These are phyloP conservation scores for Xylaria sp. DNA, from an alignment of 2,329 filamentous ascomycete genomes.

Conservation along the genomic window DNA sequence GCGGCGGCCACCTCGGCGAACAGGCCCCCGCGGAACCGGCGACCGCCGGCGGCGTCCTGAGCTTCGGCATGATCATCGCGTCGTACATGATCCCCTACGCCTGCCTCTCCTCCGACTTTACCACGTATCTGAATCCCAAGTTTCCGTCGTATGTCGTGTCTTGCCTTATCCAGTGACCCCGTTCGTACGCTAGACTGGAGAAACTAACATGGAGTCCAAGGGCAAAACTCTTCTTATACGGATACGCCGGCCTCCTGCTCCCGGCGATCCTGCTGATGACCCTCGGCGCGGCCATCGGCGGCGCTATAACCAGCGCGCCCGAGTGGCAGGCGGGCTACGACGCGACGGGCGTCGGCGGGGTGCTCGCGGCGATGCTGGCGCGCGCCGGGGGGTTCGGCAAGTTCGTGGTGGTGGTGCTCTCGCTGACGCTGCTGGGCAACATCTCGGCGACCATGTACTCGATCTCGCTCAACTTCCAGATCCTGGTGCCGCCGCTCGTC, in stretches of 20 bases:
- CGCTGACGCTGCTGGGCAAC: slow-evolving; percentile 61
- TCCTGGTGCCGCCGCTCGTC: slow-evolving; percentile 58
- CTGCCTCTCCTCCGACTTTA: slow-evolving; percentile 61
- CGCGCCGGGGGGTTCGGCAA: slow-evolving; percentile 63
- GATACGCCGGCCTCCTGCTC: slow-evolving; percentile 56
- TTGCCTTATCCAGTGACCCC: background rate
- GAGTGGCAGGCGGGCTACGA: slow-evolving; percentile 59
- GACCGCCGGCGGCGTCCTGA: slow-evolving; percentile 51
- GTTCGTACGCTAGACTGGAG: no score
- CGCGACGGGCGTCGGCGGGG: slow-evolving; percentile 57
- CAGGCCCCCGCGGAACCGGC: slow-evolving; percentile 49
- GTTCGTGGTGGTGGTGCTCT: slow-evolving; percentile 62
- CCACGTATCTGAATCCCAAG: slow-evolving; percentile 61
- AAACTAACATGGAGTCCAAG: slow-evolving; percentile 23
- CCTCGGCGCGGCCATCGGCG: slow-evolving; percentile 66
- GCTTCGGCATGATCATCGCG: slow-evolving; percentile 63
- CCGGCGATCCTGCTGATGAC: slow-evolving; percentile 63
- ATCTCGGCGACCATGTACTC: slow-evolving; percentile 63
- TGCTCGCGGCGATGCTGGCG: slow-evolving; percentile 61
- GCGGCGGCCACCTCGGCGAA: slow-evolving; percentile 51
- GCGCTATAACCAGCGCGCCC: slow-evolving; percentile 57
- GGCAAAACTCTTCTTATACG: slow-evolving; percentile 54
- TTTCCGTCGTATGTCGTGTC: slow-evolving; percentile 50
- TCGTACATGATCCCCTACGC: slow-evolving; percentile 67
- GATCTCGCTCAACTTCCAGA: slow-evolving; percentile 67